Conservation (phyloP, 345 rosid genomes). For the Laguncularia racemosa region DNA sequence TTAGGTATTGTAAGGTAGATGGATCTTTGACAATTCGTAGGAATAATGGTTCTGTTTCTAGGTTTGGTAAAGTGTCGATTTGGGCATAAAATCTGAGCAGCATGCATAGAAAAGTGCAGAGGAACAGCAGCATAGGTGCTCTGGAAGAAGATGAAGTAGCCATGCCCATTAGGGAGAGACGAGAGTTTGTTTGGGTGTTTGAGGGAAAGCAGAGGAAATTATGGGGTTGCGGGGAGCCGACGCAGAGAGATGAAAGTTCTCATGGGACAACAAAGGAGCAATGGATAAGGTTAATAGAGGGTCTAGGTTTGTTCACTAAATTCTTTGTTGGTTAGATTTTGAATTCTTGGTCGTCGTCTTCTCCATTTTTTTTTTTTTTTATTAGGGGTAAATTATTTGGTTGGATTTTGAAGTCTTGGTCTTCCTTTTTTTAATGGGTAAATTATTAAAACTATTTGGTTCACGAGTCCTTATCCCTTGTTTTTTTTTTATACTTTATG, state of each 20-base stretch:
- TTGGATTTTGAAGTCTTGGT: too few relatives aligned
- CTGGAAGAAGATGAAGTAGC: too few relatives aligned
- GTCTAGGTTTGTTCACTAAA: not conserved
- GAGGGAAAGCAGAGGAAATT: slow-evolving; percentile 14
- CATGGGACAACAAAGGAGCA: not conserved
- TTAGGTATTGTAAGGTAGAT: slow-evolving; percentile 53
- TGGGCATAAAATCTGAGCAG: slow-evolving; percentile 13
- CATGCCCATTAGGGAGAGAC: too few relatives aligned
- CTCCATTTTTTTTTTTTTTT: too few relatives aligned
- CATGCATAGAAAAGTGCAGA: slow-evolving; percentile 9
- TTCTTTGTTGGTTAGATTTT: not conserved
- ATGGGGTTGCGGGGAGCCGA: slow-evolving; percentile 12
- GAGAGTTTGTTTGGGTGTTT: too few relatives aligned
- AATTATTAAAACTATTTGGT: too few relatives aligned
- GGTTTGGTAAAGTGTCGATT: not conserved
- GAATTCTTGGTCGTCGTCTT: too few relatives aligned
- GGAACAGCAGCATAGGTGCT: slow-evolving; percentile 7
- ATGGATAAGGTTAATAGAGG: not conserved
- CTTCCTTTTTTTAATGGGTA: too few relatives aligned
- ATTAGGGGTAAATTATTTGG: too few relatives aligned
- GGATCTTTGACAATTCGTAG: slow-evolving; percentile 48
- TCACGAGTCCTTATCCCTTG: too few relatives aligned
- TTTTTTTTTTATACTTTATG: too few relatives aligned
- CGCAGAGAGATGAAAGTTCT: not conserved
- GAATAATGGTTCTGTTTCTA: slow-evolving; percentile 5